These are phyloP conservation scores for Cladosporium oxysporum DNA, from an alignment of 2,329 filamentous ascomycete genomes.

Conservation along the genomic window DNA sequence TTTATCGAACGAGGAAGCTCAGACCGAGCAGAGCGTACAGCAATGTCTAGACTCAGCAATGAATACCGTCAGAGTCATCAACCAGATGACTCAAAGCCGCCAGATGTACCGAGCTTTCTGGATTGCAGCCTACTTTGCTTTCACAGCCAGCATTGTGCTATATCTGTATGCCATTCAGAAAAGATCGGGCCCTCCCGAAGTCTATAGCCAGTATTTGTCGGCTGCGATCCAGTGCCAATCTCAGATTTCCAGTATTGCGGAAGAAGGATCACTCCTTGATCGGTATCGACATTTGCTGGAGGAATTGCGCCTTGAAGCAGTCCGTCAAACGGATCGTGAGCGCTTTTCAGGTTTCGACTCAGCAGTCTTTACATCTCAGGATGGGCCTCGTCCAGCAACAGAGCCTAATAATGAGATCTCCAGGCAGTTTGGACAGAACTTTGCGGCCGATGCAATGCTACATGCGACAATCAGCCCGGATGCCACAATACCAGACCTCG, in stretches of 20 bases:
- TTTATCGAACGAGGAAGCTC: not conserved
- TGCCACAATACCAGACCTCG: not conserved
- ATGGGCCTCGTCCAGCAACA: not conserved
- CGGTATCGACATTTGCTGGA: conserved; percentile 8
- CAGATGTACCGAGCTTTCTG: conserved; percentile 10
- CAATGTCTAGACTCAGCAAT: not conserved
- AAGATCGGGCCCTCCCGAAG: not conserved
- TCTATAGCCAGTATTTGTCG: not conserved
- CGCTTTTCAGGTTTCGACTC: not conserved
- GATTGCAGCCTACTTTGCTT: conserved; percentile 12
- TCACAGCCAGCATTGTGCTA: conserved; percentile 8
- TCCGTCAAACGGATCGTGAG: not conserved
- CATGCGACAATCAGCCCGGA: not conserved
- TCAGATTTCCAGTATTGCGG: conserved; percentile 11
- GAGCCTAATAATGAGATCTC: not conserved
- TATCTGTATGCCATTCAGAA: conserved; percentile 3
- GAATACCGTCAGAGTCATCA: not conserved
- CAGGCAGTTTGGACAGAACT: not conserved
- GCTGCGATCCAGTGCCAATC: conserved; percentile 6
- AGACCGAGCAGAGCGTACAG: not conserved
- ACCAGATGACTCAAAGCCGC: conserved; percentile 3
- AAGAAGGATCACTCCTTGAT: conserved; percentile 11
- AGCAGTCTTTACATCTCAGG: not conserved
- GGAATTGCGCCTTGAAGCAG: conserved; percentile 51
- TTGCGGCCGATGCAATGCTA: not conserved